Base-by-base conservation (phyloP, 1,284 basidiomycete species). In the Stereum hirsutum region DNA sequence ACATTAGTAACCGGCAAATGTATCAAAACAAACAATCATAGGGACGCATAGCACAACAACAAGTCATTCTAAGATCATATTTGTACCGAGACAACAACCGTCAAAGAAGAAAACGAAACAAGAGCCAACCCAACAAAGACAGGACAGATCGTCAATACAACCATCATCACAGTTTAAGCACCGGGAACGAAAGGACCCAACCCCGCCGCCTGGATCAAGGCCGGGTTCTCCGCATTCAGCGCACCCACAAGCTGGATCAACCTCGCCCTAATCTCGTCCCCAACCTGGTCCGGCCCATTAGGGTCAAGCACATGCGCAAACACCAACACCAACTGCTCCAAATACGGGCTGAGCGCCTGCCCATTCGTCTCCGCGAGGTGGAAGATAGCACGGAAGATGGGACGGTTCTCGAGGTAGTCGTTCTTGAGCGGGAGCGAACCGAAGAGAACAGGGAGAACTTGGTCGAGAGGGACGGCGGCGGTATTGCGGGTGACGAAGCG, bases 301-400 rank as follows among this genome's bases (percentile, higher is more conserved):
- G 89, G 83, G 62, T 89, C 82, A 23, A 99, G 75, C 35, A 95
- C 91, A 59, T 84, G 76, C 12, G 77, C 80, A 54, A 98, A 96
- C 34, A 95, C 82, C 20, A 70, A 68, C 25, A 99, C 72, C 38
- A 99, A 70, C 44, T 75, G 75, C 59, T 96, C 91, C 57, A 97
- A 74, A 65, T 89, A 78, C 5, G 85, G 78, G 39, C 75, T 72
- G 45, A 96, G 73, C 1, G 79, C 71, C 31, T 74, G 71, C 28
- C 89, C 79, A 58, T 86, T 78, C 33, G 72, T 75, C 53, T 80
- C 76, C 74, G 94, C 92, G 40, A 99, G 71, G 51, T 83, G 73
- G 78, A 99, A 93, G 56, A 99, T 72, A 21, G 89, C 85, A 36
- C 81, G 78, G 77, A 96, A 95, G 37, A 94, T 82, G 0, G 94